Conservation (phyloP, 495 filamentous ascomycete genomes). For the Penicillium silybi region DNA sequence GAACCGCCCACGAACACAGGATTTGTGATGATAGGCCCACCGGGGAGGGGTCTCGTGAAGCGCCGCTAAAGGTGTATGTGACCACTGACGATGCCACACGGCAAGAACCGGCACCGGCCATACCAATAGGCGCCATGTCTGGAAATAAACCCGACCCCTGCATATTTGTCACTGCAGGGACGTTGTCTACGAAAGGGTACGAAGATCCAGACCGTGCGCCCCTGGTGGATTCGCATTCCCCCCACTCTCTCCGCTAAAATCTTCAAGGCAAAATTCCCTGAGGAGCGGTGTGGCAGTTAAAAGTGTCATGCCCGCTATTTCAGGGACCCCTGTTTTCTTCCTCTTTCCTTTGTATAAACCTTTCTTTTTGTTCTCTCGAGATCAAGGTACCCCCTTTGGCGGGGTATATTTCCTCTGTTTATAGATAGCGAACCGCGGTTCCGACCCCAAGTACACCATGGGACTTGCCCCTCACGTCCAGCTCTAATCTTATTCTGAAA, state of each 20-base stretch:
- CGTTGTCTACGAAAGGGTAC: not conserved
- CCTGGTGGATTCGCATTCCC: not conserved
- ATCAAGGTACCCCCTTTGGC: not conserved
- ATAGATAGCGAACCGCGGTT: not conserved
- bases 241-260: slow-evolving; percentile 7
- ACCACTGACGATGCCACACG: not conserved
- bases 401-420: not conserved
- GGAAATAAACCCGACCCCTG: slow-evolving; percentile 3
- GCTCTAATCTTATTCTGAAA: not conserved
- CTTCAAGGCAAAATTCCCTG: not conserved
- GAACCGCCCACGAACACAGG: not conserved
- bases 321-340: not conserved
- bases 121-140: not conserved
- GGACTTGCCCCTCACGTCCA: not conserved
- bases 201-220: slow-evolving; percentile 5
- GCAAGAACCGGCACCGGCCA: not conserved
- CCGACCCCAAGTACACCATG: not conserved
- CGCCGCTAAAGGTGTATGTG: not conserved
- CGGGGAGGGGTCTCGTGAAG: not conserved
- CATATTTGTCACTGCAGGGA: slow-evolving; percentile 5
- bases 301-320: not conserved
- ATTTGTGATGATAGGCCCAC: not conserved
- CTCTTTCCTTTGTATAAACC: not conserved
- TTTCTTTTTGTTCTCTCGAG: not conserved
- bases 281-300: slow-evolving; percentile 5